Base-by-base conservation (phyloP, 495 filamentous ascomycete genomes). In the Clavariopsis aquatica region DNA sequence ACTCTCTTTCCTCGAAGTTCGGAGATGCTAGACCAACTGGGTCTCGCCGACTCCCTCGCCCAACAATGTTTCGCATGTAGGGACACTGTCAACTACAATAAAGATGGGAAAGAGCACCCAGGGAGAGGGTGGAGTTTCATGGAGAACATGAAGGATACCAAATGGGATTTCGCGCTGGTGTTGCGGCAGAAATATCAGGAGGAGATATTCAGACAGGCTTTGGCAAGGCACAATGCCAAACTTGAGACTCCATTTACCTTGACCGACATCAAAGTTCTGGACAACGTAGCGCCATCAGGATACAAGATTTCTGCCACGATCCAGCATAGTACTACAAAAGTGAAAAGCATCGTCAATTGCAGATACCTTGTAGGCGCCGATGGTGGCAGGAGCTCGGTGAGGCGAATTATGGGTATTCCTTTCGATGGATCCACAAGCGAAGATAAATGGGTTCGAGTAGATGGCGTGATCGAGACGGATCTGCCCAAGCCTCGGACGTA, bases 11-110 rank as follows among this genome's bases (percentile, higher is more conserved):
- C 80, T 17, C 74, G 81, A 0, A 77, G 78, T 0, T 56, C 73
- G 9, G 81, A 82, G 68, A 74, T 80, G 70, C 73, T 83, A 0
- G 80, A 82, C 52, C 78, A 82, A 57, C 64, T 82, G 0, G 78
- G 76, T 27, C 72, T 82, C 12, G 72, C 76, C 19, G 79, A 81
- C 1, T 62, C 71, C 13, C 72, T 83, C 45, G 70, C 74, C 0
- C 81, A 84, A 69, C 67, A 79, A 46, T 83, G 81, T 31, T 84
- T 83, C 65, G 78, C 80, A n/a, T 81, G 78, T 49, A 70, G 77
- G 19, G 68, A 75, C 17, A 80, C 76, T 0, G 77, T 77, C 0
- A 74, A 78, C 2, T 85, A 83, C 69, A 67, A 80, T 34, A 75
- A 76, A 41, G 60, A 78, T 62, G 78, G 79, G 15, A 64, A 79